These are phyloP conservation scores for Aegilops longissima DNA, from an alignment of 176 grass and related monocot species.

Conservation along the genomic window DNA sequence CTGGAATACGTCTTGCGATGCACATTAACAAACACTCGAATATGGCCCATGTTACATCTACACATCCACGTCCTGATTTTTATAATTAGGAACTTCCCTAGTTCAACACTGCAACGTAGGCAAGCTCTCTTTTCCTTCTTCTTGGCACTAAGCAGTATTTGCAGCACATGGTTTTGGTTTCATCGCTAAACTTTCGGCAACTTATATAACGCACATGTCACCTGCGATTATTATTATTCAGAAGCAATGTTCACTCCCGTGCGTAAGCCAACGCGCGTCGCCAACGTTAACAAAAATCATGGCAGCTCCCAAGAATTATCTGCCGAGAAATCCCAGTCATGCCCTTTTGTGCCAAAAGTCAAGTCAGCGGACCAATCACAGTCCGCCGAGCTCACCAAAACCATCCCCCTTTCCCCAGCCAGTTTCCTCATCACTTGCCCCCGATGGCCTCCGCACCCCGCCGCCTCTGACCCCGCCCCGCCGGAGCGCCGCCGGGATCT, in stretches of 20 bases:
- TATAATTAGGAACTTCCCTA: neutral
- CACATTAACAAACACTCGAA: neutral
- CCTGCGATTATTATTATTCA: neutral
- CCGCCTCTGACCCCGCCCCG: slow-evolving; percentile 35
- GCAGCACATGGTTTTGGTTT: neutral
- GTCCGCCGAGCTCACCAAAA: neutral
- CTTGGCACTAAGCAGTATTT: neutral
- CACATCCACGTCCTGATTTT: neutral
- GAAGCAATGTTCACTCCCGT: too few species aligned
- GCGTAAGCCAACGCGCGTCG: slow-evolving; percentile 5
- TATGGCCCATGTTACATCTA: neutral
- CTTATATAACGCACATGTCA: neutral
- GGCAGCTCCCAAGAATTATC: neutral
- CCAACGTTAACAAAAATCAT: neutral
- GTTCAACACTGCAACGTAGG: neutral
- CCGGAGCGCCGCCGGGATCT: slow-evolving; percentile 27
- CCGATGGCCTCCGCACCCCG: slow-evolving; percentile 29
- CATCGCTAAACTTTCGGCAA: neutral
- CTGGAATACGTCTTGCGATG: too few species aligned
- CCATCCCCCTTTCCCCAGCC: neutral
- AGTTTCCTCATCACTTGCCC: slow-evolving; percentile 26
- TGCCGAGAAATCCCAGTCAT: neutral
- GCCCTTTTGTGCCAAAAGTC: neutral
- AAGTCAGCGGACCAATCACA: slow-evolving; percentile 33
- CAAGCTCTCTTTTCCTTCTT: too few species aligned